These are phyloP conservation scores for Fusarium staphyleae DNA, from an alignment of 2,329 filamentous ascomycete genomes.

Conservation along the genomic window DNA sequence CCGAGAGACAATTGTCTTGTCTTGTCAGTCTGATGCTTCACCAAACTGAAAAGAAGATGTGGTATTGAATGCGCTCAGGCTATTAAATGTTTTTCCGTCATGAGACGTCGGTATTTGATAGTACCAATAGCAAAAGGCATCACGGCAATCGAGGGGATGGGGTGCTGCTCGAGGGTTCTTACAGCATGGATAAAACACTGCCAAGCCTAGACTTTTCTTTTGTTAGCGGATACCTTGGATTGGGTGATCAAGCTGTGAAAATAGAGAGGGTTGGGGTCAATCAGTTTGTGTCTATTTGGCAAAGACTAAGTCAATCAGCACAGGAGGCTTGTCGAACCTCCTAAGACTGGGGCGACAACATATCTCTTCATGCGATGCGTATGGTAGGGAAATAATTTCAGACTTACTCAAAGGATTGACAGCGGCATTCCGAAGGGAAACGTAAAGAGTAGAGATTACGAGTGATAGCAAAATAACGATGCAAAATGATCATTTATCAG, in stretches of 20 bases:
- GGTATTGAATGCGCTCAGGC: conserved; percentile 39
- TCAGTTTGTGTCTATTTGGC: conserved; percentile 64
- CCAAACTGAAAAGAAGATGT: not conserved
- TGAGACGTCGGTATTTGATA: conserved; percentile 55
- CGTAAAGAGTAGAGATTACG: not conserved
- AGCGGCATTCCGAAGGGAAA: conserved; percentile 1
- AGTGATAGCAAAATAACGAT: conserved; percentile 15
- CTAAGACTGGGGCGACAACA: conserved; percentile 60
- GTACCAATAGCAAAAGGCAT: conserved; percentile 52
- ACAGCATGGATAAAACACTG: conserved; percentile 8
- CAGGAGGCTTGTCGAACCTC: conserved; percentile 55
- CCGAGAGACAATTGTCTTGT: conserved; percentile 6
- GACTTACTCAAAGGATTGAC: conserved; percentile 29
- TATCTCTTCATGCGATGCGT: conserved; percentile 52
- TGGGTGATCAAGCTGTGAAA: conserved; percentile 9
- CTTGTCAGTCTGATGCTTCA: conserved; percentile 10
- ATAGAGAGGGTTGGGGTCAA: conserved; percentile 29
- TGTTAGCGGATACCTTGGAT: conserved; percentile 32
- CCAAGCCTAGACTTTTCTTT: conserved; percentile 21
- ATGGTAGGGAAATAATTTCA: not conserved
- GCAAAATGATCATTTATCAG: not conserved
- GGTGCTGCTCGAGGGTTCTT: conserved; percentile 15
- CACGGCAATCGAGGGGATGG: conserved; percentile 38
- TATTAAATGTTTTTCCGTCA: conserved; percentile 49
- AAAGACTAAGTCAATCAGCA: conserved; percentile 62